Conservation (phyloP, 73 alveolate species). For the Paramecium octaurelia region DNA sequence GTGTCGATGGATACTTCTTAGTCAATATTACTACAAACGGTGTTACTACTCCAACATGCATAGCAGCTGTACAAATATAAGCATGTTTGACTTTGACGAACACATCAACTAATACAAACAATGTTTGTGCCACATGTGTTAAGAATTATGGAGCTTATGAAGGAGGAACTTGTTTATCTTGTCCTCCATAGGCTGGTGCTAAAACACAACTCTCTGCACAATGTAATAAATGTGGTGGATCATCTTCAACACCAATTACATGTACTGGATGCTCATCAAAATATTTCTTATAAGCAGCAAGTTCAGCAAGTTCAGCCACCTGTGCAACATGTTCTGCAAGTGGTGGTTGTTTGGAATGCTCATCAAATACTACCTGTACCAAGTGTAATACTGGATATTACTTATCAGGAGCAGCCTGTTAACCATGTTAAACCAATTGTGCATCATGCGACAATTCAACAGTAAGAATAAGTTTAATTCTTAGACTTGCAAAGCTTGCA, state of each 20-base stretch:
- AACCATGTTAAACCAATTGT: neutral
- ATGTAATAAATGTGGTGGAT: neutral
- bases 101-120: neutral
- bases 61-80: neutral
- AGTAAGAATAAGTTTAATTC: neutral
- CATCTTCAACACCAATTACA: neutral
- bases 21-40: neutral
- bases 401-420: neutral
- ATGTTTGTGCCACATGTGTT: constrained; percentile 15
- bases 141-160: neutral
- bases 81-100: neutral
- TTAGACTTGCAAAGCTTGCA: neutral
- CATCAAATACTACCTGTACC: neutral
- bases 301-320: neutral
- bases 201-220: neutral
- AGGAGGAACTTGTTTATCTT: neutral
- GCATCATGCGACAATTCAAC: neutral
- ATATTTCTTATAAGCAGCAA: neutral
- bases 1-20: neutral
- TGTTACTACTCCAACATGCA: neutral
- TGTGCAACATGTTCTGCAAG: constrained; percentile 26
- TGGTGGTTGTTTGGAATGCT: neutral
- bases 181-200: neutral
- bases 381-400: neutral
- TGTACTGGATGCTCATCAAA: neutral